Conservation (phyloP, 108 stramenopile genomes). For the Aurantiochytrium sp. region DNA sequence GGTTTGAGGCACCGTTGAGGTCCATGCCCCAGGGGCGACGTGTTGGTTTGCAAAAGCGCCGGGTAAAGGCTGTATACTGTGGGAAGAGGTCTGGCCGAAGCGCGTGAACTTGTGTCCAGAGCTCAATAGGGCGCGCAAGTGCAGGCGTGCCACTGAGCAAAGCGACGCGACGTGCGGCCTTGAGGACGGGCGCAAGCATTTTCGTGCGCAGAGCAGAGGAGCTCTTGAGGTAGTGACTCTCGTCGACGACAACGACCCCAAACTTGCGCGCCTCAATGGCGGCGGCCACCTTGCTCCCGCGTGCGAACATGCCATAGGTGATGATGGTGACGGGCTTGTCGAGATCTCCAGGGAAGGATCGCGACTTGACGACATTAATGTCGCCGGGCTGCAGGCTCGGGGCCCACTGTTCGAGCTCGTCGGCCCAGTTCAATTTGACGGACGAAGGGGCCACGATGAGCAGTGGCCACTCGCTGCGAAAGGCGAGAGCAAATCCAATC, state of each 20-base stretch:
- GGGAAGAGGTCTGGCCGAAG: slow-evolving; percentile 50
- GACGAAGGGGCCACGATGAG: slow-evolving; percentile 74
- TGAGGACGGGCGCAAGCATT: slow-evolving; percentile 65
- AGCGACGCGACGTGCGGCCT: slow-evolving; percentile 62
- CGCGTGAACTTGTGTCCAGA: slow-evolving; percentile 82
- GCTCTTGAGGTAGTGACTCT: slow-evolving; percentile 87
- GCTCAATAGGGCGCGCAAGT: slow-evolving; percentile 77
- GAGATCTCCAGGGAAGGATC: slow-evolving; percentile 49
- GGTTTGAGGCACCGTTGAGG: slow-evolving; percentile 55
- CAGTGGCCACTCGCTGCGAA: slow-evolving; percentile 69
- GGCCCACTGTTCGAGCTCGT: slow-evolving; percentile 76
- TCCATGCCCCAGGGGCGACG: slow-evolving; percentile 64
- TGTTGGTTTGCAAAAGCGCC: slow-evolving; percentile 64
- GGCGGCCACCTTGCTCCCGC: slow-evolving; percentile 40
- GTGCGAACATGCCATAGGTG: slow-evolving; percentile 60
- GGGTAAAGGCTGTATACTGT: slow-evolving; percentile 56
- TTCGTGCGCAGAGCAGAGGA: slow-evolving; percentile 70
- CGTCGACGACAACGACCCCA: slow-evolving; percentile 80
- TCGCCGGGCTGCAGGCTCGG: slow-evolving; percentile 44
- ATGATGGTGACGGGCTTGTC: slow-evolving; percentile 55
- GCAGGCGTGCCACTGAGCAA: slow-evolving; percentile 92
- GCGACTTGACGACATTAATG: slow-evolving; percentile 54
- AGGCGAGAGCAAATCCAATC: slow-evolving; percentile 65
- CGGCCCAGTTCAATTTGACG: slow-evolving; percentile 74
- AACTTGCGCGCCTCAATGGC: slow-evolving; percentile 51